Conservation (phyloP, 2,329 filamentous ascomycete genomes). For the Ophiostoma himal-ulmi region DNA sequence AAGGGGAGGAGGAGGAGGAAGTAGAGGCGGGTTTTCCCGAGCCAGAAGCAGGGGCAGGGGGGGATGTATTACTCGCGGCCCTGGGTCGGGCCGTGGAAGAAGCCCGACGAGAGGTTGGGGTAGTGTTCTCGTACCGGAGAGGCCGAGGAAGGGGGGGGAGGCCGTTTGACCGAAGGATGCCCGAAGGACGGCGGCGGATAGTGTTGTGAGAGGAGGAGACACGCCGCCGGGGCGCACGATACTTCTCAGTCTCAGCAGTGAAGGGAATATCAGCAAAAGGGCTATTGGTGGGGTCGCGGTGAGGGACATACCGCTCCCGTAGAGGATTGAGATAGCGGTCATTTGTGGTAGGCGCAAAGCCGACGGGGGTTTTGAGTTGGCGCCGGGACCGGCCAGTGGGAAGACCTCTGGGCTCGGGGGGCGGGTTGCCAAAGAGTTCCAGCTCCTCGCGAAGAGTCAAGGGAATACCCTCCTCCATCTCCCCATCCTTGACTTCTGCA, state of each 20-base stretch:
- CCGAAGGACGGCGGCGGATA: background rate
- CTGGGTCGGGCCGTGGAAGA: background rate
- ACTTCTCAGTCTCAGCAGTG: background rate
- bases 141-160: background rate
- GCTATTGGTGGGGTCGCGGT: background rate
- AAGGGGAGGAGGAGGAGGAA: background rate
- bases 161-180: background rate
- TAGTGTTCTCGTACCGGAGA: background rate
- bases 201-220: background rate
- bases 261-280: background rate
- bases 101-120: background rate
- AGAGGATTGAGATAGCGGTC: constrained; percentile 7
- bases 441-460: background rate
- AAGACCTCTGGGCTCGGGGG: background rate
- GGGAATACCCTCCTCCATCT: background rate
- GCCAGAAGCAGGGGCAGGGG: background rate
- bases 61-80: background rate
- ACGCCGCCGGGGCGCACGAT: background rate
- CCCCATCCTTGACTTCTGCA: background rate
- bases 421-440: background rate
- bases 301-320: background rate
- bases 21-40: no score
- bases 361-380: background rate
- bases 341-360: background rate
- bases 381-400: background rate